Evolutionary conservation across 768 basidiomycete genomes (phyloP).

Genomic region (Suillus weaverae): DNA sequence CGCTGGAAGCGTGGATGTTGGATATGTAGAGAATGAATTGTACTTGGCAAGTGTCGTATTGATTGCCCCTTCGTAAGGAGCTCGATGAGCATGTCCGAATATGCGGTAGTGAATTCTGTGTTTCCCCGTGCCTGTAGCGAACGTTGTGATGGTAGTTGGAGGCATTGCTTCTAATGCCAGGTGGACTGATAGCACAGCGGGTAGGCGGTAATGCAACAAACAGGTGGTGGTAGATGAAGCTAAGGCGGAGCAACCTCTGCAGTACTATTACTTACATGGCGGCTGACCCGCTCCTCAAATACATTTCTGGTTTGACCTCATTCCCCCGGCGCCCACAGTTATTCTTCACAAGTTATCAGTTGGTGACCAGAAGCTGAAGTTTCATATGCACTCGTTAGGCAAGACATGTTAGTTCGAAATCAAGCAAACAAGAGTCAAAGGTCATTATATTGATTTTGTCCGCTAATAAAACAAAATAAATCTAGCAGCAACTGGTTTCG

Average conservation of each 20-base stretch:
- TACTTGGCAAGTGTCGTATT: neutral
- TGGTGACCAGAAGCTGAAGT: neutral
- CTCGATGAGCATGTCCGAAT: conserved; percentile 1
- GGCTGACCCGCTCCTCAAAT: neutral
- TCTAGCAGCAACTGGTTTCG: conserved; percentile 63
- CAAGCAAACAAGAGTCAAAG: no score
- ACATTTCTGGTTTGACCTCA: neutral
- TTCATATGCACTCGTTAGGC: neutral
- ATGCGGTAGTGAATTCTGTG: neutral
- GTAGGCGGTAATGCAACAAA: neutral
- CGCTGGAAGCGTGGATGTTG: neutral
- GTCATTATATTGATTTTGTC: no score
- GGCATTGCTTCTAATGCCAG: neutral
- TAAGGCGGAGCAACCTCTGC: no score
- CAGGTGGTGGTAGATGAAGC: neutral
- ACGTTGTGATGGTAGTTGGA: neutral
- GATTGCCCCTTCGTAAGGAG: neutral
- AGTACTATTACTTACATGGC: neutral
- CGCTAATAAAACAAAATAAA: neutral
- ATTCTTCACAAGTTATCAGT: neutral
- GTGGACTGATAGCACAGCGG: neutral
- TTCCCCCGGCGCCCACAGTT: neutral
- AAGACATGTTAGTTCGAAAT: no score
- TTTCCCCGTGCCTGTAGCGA: neutral
- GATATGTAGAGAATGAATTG: neutral